phyloP scores from a whole-genome alignment of 176 grass and related monocot species.

The Bothriochloa decipiens region DNA sequence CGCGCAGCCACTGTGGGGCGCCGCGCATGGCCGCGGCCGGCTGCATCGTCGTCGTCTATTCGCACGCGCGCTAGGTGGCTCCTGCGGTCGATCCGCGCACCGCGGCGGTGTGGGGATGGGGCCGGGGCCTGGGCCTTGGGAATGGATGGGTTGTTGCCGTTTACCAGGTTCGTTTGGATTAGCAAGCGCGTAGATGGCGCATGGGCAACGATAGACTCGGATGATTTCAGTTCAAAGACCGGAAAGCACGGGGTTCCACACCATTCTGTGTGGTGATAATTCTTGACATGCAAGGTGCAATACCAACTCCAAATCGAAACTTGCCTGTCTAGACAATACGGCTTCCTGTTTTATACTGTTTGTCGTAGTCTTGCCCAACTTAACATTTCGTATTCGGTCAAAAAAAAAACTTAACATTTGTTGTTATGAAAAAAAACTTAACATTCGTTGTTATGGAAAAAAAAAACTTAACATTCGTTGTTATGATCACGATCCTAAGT shows the following conservation, averaged over 20 bases:
- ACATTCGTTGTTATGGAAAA: no score
- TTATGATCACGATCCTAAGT: no score
- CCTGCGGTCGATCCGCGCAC: neutral
- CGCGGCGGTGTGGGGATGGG: no score
- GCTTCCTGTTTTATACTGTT: no score
- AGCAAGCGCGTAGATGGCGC: neutral
- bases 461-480: no score
- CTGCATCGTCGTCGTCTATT: constrained; percentile 1
- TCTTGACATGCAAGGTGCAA: no score
- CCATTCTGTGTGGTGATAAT: neutral
- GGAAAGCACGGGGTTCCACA: constrained; percentile 34
- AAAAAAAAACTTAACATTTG: no score
- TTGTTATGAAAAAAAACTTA: no score
- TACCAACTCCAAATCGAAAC: neutral
- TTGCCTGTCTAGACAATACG: no score
- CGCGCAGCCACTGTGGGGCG: constrained; percentile 47
- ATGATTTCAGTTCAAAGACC: constrained; percentile 43
- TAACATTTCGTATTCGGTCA: no score
- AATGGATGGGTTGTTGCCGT: neutral
- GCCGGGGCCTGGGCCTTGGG: no score
- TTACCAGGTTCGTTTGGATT: neutral
- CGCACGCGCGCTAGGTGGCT: neutral
- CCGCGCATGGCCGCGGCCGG: neutral
- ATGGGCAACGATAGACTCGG: neutral
- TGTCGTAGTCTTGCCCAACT: no score